Percentiles rank a stretch among this genome's conserved stretches.
These are phyloP conservation scores for Scedosporium minutisporum DNA, from an alignment of 2,329 filamentous ascomycete species.

Conservation along the genomic window DNA sequence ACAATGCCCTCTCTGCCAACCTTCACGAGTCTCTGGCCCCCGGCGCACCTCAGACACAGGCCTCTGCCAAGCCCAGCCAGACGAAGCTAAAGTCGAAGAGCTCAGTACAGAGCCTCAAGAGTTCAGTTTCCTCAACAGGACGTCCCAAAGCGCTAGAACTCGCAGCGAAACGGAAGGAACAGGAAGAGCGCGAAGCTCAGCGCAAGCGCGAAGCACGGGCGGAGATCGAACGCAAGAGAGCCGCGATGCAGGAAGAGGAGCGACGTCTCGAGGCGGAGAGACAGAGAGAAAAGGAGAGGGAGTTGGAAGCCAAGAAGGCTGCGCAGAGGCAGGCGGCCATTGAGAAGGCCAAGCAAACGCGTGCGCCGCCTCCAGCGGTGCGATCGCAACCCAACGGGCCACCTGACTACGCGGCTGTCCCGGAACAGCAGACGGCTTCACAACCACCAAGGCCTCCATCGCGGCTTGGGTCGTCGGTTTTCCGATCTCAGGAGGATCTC, in stretches of 20 bases:
- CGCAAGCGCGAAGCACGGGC: constrained; percentile 73
- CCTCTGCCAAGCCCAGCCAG: constrained; percentile 58
- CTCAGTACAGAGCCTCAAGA: constrained; percentile 53
- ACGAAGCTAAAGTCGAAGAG: constrained; percentile 50
- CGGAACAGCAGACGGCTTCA: constrained; percentile 20
- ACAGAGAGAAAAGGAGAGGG: constrained; percentile 51
- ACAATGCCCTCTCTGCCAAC: constrained; percentile 45
- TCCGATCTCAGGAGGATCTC: constrained; percentile 46
- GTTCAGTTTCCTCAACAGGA: constrained; percentile 50
- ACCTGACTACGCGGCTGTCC: constrained; percentile 31
- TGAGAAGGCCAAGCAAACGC: constrained; percentile 56
- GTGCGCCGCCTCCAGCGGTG: constrained; percentile 50
- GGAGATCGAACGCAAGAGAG: constrained; percentile 69
- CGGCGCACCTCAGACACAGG: constrained; percentile 30
- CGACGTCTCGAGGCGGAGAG: constrained; percentile 52
- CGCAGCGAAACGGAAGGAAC: constrained; percentile 74
- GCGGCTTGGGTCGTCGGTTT: constrained; percentile 46
- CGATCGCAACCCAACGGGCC: constrained; percentile 44
- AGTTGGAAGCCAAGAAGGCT: constrained; percentile 57
- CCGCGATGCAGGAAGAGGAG: constrained; percentile 56
- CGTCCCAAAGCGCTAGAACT: constrained; percentile 64
- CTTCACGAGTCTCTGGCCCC: constrained; percentile 43
- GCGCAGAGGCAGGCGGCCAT: constrained; percentile 54
- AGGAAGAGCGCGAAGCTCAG: constrained; percentile 70
- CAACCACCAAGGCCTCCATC: constrained; percentile 38